Evolutionary conservation across 164 flowering plant genomes (phyloP).

Genomic region (Brasenia schreberi): DNA sequence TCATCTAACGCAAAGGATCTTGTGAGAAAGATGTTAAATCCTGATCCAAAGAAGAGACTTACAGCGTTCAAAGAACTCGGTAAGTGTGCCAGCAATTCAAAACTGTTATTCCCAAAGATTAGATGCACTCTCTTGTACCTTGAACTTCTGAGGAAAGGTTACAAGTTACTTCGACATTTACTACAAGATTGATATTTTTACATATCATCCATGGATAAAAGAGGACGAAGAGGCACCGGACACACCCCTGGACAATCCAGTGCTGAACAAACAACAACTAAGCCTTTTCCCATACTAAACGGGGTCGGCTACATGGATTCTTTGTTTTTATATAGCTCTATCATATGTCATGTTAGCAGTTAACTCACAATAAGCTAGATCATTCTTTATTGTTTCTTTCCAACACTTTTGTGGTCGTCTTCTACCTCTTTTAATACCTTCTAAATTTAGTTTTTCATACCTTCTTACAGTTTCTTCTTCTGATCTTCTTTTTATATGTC

Average conservation of each 20-base stretch:
- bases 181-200: background rate
- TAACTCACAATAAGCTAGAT: too few species aligned
- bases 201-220: constrained; percentile 94
- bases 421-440: too few species aligned
- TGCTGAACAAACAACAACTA: too few species aligned
- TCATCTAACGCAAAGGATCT: constrained; percentile 78
- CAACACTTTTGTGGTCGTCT: too few species aligned
- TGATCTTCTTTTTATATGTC: too few species aligned
- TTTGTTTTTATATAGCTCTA: too few species aligned
- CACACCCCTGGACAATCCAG: constrained; percentile 88
- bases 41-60: constrained; percentile 76
- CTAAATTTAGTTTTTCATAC: too few species aligned
- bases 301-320: too few species aligned
- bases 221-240: constrained; percentile 98
- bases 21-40: constrained; percentile 62
- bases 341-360: too few species aligned
- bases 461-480: too few species aligned
- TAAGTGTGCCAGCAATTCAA: constrained; percentile 18
- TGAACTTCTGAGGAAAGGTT: background rate
- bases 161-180: background rate
- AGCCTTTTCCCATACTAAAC: too few species aligned
- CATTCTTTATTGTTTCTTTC: too few species aligned
- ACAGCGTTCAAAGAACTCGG: constrained; percentile 79
- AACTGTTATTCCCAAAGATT: background rate
- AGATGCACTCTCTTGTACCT: background rate